Base-by-base conservation (phyloP, 371 early-diverging fungal genomes). In the Vairimorpha apis region DNA sequence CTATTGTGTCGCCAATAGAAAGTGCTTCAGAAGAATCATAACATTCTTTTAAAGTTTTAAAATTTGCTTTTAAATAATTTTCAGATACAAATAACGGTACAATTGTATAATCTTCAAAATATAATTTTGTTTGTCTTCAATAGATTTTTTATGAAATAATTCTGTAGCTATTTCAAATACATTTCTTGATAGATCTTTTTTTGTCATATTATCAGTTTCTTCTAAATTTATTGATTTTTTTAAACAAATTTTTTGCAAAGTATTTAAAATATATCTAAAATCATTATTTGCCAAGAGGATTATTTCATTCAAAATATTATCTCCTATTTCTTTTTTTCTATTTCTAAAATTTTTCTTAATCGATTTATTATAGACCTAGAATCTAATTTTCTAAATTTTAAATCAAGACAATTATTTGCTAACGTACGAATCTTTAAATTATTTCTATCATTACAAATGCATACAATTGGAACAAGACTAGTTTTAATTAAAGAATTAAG, bases 391-490 rank as follows among this genome's bases (percentile, higher is more conserved):
- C 84, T 85, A 84, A 94, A 97, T 62, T 86, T 83, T 68, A 94
- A 83, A 76, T 96, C 96, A 29, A 86, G 83, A 82, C 95, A 95
- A 74, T 94, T 85, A 76, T 87, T 88, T 16, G 88, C 87, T 47
- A 99, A 83, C 0, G 93, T 88, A 41, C 89, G 85, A 30, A 99
- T 88, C 81, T 97, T 98, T 18, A 87, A 84, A 23, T 90, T 89
- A 71, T 87, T 85, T 29, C 91, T 85, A 83, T 99, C 99, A 78
- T 98, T 99, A 83, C 95, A 96, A 53, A 98, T 97, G 84, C 99
- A 95, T 70, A 99, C 93, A 30, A 99, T 91, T 13, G 97, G 97
- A 25, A 93, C 87, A 79, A 88, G 88, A 12, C 92, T 88, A 49
- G 88, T 89, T 82, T 91, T 92, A 76, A 99, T 91, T 33, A 96